Conservation (phyloP, 2,329 filamentous ascomycete genomes). For the Trichophyton mentagrophytes region DNA sequence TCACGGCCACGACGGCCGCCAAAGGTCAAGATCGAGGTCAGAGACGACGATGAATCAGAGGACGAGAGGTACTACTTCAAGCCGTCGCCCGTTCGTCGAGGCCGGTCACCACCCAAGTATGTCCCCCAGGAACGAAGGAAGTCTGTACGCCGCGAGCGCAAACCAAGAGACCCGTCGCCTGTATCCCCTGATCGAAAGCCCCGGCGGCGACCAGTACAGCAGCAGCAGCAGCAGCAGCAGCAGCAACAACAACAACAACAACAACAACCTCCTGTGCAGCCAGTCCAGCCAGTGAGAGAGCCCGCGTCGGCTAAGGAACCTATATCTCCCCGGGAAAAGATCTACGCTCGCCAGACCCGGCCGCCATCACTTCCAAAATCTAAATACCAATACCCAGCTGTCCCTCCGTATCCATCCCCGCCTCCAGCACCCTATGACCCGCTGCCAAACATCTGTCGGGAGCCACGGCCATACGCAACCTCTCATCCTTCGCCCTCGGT, state of each 20-base stretch:
- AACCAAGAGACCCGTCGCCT: neutral
- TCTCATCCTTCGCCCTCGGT: neutral
- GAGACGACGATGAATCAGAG: neutral
- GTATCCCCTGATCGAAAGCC: neutral
- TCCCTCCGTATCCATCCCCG: neutral
- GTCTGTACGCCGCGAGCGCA: neutral
- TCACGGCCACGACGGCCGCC: neutral
- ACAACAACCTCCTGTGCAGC: too few species aligned
- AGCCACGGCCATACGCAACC: neutral
- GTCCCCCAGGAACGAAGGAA: neutral
- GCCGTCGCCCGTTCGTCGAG: neutral
- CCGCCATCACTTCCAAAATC: neutral
- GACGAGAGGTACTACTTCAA: neutral
- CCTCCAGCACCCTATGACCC: neutral
- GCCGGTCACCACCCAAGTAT: neutral
- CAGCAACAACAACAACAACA: too few species aligned
- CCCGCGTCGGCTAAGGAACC: neutral
- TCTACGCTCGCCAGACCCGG: too few species aligned
- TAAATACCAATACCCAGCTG: neutral
- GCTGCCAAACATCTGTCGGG: neutral
- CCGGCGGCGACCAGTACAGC: neutral
- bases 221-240: too few species aligned
- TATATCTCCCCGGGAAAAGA: neutral
- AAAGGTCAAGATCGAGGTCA: neutral
- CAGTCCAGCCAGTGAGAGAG: neutral